Percentiles rank a stretch among this genome's conserved stretches.
phyloP scores from a whole-genome alignment of 2,329 filamentous ascomycete genomes.

The Trichophyton simii region DNA sequence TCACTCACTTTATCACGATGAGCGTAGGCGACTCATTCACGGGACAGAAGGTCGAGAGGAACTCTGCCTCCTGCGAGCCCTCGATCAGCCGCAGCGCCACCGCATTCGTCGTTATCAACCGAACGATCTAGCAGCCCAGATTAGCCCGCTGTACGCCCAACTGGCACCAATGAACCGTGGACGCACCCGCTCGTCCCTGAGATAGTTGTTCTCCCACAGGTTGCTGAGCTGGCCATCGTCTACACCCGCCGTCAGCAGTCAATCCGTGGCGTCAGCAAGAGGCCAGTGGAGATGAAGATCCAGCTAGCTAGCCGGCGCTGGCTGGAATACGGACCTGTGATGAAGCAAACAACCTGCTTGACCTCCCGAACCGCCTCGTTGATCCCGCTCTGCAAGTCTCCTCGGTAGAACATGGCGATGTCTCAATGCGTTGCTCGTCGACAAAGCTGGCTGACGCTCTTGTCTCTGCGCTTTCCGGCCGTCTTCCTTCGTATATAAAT shows the following conservation, averaged over 20 bases:
- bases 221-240: slow-evolving; percentile 41
- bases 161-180: not conserved
- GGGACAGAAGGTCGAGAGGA: slow-evolving; percentile 70
- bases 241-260: not conserved
- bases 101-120: slow-evolving; percentile 48
- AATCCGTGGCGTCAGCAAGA: not conserved
- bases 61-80: slow-evolving; percentile 68
- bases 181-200: slow-evolving; percentile 37
- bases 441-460: too few relatives aligned
- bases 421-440: not conserved
- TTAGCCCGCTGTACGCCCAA: not conserved
- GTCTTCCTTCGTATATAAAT: not conserved
- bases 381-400: slow-evolving; percentile 70
- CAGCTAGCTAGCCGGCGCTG: not conserved
- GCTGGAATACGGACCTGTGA: slow-evolving; percentile 47
- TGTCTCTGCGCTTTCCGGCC: not conserved
- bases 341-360: slow-evolving; percentile 75
- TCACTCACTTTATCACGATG: slow-evolving; percentile 48
- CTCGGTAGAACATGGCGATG: slow-evolving; percentile 64
- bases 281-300: not conserved
- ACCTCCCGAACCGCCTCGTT: slow-evolving; percentile 57
- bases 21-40: slow-evolving; percentile 66
- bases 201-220: slow-evolving; percentile 58
- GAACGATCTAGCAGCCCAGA: slow-evolving; percentile 38
- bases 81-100: slow-evolving; percentile 58